phyloP scores from a whole-genome alignment of 305 asterid genomes.

The Stenogyne calaminthoides region DNA sequence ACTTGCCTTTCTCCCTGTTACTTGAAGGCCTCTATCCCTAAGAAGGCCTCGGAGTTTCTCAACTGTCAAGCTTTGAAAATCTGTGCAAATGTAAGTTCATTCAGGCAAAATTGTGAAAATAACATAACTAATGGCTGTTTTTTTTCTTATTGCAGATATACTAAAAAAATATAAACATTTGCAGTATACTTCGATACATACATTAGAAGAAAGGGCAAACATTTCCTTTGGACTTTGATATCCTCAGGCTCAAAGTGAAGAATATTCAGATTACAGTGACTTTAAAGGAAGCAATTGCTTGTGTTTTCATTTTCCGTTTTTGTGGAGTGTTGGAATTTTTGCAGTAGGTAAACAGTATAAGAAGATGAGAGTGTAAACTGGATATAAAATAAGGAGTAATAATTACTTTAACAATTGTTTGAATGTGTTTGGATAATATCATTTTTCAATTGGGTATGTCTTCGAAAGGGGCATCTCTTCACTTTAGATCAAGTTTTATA shows the following conservation, averaged over 20 bases:
- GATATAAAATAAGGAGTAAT: not conserved
- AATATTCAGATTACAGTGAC: not conserved
- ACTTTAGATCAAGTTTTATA: not conserved
- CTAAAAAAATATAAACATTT: not conserved
- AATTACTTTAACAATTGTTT: not conserved
- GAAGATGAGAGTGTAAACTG: not conserved
- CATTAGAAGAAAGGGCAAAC: not conserved
- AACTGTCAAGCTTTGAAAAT: constrained; percentile 68
- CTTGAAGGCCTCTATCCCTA: constrained; percentile 72
- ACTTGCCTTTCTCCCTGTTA: constrained; percentile 76
- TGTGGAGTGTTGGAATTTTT: not conserved
- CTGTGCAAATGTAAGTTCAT: constrained; percentile 25
- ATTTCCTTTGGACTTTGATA: not conserved
- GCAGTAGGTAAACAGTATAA: not conserved
- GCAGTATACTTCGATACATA: not conserved
- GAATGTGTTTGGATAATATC: not conserved
- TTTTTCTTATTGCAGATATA: constrained; percentile 10
- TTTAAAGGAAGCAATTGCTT: not conserved
- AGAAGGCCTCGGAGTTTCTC: constrained; percentile 70
- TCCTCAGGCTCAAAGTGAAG: not conserved
- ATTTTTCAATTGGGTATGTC: not conserved
- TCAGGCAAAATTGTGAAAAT: not conserved
- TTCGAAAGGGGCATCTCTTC: constrained; percentile 1
- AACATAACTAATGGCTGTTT: not conserved
- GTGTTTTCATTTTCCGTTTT: not conserved